Percentiles rank a stretch among this genome's conserved stretches.
These are phyloP conservation scores for Cryomyces minteri DNA, from an alignment of 495 filamentous ascomycete species.

Conservation along the genomic window DNA sequence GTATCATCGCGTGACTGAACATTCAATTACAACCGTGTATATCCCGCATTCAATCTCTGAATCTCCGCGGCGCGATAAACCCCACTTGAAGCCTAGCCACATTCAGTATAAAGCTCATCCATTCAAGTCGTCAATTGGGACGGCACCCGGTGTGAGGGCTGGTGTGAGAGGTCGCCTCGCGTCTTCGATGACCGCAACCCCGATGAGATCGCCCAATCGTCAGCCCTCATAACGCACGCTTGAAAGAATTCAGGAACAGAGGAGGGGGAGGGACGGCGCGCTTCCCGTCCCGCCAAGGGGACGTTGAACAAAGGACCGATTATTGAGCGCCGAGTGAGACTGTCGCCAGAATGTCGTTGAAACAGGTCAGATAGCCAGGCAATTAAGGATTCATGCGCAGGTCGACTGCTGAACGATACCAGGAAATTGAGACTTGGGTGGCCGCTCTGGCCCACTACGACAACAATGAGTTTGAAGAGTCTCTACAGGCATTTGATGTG, in stretches of 20 bases:
- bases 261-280: not conserved
- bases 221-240: not conserved
- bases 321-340: not conserved
- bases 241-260: not conserved
- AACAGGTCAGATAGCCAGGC: constrained; percentile 35
- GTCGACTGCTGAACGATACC: constrained; percentile 8
- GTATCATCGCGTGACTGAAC: too few relatives aligned
- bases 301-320: not conserved
- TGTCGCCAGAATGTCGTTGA: constrained; percentile 42
- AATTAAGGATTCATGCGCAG: not conserved
- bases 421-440: constrained; percentile 99
- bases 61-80: too few relatives aligned
- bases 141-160: not conserved
- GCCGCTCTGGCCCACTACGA: constrained; percentile 82
- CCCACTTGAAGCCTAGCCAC: too few relatives aligned
- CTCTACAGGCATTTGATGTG: constrained; percentile 59
- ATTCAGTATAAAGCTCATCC: too few relatives aligned
- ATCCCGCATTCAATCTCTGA: too few relatives aligned
- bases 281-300: not conserved
- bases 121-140: too few relatives aligned
- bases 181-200: not conserved
- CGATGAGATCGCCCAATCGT: not conserved
- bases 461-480: constrained; percentile 84
- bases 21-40: too few relatives aligned
- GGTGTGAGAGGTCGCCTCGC: not conserved